Evolutionary conservation across 108 stramenopile genomes (phyloP), one percentile per base, ranked within the genome.

Genomic region (Cylindrotheca closterium): DNA sequence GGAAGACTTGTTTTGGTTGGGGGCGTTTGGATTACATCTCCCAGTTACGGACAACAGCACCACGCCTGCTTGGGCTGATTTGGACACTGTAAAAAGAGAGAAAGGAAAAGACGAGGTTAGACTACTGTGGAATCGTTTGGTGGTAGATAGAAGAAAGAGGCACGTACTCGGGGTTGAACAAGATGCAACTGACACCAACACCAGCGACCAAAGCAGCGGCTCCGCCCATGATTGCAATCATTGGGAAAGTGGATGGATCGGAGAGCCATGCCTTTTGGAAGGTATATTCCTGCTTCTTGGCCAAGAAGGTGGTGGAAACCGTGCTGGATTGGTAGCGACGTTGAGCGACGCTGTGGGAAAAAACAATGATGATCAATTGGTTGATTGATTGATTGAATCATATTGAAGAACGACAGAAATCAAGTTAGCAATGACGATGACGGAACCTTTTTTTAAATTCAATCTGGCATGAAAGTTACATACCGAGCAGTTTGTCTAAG

Each of bases 241-340:
- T 34, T 0, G 74, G 74, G 30, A 68, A 75, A 47, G 67, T 68
- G 0, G 67, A 49, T 28, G 74, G 56, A 68, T 75, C 74, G 10
- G 23, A 10, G 27, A 75, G 30, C 74, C 74, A 75, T 23, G n/a
- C 37, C 3, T 48, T 26, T 24, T 21, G 30, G 17, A 65, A 51
- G 10, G 4, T 49, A 30, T 7, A 5, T 4, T 47, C 52, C 45
- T 60, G 55, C 27, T 52, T 27, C 22, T 66, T 66, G 47, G 29
- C 29, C 3, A 64, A 31, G 47, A 74, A 55, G 34, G 63, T 32
- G 22, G 57, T 59, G 58, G 49, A 27, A 19, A 56, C 26, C 18
- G 8, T 12, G 29, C 51, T 22, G 3, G 65, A 68, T 18, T 50
- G 47, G 58, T 49, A 68, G 7, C 67, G 67, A 17, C 47, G 66